Conservation (phyloP, 1,284 basidiomycete species). For the Moesziomyces globuligerus region DNA sequence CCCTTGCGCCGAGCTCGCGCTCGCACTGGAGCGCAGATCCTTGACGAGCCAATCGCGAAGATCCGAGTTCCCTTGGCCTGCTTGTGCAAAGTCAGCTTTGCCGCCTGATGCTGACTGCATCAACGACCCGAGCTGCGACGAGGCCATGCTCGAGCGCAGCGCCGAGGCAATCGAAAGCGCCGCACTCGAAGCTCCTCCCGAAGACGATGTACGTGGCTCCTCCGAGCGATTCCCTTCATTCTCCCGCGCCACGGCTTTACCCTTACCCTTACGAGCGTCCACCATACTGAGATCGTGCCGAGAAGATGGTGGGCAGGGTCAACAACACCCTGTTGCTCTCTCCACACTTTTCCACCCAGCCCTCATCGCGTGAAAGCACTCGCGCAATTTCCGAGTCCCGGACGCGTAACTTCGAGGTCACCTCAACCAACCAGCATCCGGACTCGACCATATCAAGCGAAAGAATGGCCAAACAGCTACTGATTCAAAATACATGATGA, state of each 20-base stretch:
- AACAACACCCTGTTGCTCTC: neutral
- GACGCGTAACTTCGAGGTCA: neutral
- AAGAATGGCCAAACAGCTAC: neutral
- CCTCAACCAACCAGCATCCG: neutral
- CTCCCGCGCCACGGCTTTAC: constrained; percentile 4
- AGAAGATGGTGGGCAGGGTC: neutral
- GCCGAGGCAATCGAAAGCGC: constrained; percentile 24
- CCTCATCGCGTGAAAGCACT: constrained; percentile 11
- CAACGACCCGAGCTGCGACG: constrained; percentile 29
- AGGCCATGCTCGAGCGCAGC: constrained; percentile 22
- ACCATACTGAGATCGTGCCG: constrained; percentile 4
- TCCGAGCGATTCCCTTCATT: neutral
- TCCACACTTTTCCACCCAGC: constrained; percentile 1
- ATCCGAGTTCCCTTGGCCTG: neutral
- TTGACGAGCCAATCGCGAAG: constrained; percentile 29
- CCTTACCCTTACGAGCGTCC: constrained; percentile 25
- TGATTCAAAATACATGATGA: neutral
- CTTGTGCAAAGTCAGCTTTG: constrained; percentile 14
- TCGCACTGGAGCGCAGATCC: constrained; percentile 13
- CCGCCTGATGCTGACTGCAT: constrained; percentile 17
- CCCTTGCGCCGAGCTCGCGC: neutral
- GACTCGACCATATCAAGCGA: neutral
- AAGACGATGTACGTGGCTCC: neutral
- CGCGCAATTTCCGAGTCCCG: constrained; percentile 2
- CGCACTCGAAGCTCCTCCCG: constrained; percentile 1